phyloP scores from a whole-genome alignment of 495 filamentous ascomycete species.

The Neurospora pannonica region DNA sequence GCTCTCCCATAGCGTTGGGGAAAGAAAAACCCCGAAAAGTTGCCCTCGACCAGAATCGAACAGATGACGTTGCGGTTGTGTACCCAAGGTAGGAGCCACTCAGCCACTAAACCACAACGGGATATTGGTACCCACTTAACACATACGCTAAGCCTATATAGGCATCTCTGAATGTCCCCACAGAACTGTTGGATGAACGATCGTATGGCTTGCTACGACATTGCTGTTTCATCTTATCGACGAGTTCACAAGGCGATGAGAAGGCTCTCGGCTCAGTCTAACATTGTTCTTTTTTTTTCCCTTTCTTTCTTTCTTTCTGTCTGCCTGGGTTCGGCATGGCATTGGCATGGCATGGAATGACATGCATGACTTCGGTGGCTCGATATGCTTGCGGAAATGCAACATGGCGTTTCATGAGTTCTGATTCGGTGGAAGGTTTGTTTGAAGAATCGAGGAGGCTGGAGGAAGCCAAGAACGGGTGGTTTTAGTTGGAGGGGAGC shows the following conservation, averaged over 20 bases:
- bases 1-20: background rate
- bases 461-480: background rate
- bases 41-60: background rate
- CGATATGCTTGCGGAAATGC: background rate
- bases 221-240: background rate
- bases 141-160: background rate
- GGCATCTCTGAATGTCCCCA: background rate
- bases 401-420: background rate
- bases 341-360: background rate
- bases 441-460: background rate
- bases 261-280: background rate
- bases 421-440: background rate
- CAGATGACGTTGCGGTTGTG: background rate
- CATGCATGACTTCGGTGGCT: background rate
- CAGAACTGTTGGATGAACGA: background rate
- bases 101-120: background rate
- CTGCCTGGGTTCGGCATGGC: background rate
- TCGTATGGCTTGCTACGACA: background rate
- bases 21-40: background rate
- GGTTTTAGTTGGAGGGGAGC: background rate
- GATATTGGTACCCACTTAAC: background rate
- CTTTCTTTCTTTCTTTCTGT: background rate
- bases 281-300: background rate
- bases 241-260: background rate
- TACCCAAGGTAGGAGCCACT: background rate